These are phyloP conservation scores for Trametes sanguinea DNA, from an alignment of 768 basidiomycete genomes.

Conservation along the genomic window DNA sequence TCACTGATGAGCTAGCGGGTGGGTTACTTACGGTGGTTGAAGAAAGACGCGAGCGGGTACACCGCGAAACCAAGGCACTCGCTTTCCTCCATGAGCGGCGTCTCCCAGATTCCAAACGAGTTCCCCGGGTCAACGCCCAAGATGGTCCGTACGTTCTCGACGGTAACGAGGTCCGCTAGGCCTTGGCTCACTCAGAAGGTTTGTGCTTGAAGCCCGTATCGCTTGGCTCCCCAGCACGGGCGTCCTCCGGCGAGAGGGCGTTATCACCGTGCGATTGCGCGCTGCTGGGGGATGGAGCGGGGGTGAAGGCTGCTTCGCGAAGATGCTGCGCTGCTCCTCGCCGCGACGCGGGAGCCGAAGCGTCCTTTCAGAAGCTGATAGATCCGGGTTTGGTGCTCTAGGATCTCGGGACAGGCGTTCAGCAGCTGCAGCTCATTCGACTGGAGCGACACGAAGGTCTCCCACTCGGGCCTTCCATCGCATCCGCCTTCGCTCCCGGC, in stretches of 20 bases:
- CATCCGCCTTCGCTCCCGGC: constrained; percentile 9
- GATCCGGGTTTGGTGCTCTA: constrained; percentile 53
- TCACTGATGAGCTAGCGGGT: too few relatives aligned
- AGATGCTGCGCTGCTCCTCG: not conserved
- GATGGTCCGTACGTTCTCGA: constrained; percentile 50
- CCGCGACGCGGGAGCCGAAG: constrained; percentile 11
- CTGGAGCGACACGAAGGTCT: constrained; percentile 55
- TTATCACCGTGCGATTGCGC: constrained; percentile 1
- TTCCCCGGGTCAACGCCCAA: constrained; percentile 65
- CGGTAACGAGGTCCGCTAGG: constrained; percentile 40
- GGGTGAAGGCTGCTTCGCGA: constrained; percentile 14
- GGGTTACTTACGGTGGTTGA: constrained; percentile 59
- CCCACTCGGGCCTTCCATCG: constrained; percentile 39
- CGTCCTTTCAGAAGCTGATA: constrained; percentile 49
- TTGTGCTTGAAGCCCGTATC: constrained; percentile 36
- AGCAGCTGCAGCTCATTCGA: constrained; percentile 54
- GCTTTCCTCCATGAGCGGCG: constrained; percentile 42
- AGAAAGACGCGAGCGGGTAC: constrained; percentile 62
- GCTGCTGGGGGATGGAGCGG: constrained; percentile 13
- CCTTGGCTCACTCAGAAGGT: constrained; percentile 23
- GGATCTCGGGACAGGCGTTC: constrained; percentile 48
- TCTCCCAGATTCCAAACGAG: constrained; percentile 69
- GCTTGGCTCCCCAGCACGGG: constrained; percentile 6
- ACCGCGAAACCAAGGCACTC: constrained; percentile 66
- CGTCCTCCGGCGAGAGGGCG: not conserved